Percentiles rank a stretch among this genome's conserved stretches.
These are phyloP conservation scores for Annulohypoxylon bovei DNA, from an alignment of 495 filamentous ascomycete species.

Conservation along the genomic window DNA sequence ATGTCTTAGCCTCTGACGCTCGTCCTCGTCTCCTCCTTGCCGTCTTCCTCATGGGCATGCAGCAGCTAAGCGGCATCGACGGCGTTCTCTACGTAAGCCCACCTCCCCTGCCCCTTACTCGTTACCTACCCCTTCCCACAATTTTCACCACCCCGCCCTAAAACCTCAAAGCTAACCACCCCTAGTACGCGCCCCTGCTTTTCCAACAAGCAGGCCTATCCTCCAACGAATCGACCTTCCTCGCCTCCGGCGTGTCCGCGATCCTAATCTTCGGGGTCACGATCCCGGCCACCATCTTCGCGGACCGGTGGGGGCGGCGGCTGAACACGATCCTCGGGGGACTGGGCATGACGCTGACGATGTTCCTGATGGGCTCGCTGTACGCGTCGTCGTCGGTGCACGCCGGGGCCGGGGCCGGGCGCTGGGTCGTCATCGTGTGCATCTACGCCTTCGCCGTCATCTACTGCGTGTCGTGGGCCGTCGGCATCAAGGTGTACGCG, in stretches of 20 bases:
- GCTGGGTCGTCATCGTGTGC: slow-evolving; percentile 65
- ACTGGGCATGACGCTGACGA: slow-evolving; percentile 47
- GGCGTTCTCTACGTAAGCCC: slow-evolving; percentile 63
- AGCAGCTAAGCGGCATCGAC: slow-evolving; percentile 63
- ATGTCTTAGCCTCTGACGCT: slow-evolving; percentile 35
- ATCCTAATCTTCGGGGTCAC: slow-evolving; percentile 60
- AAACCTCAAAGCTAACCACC: neutral
- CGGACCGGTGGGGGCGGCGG: slow-evolving; percentile 71
- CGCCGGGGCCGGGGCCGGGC: slow-evolving; percentile 52
- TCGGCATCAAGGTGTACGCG: slow-evolving; percentile 63
- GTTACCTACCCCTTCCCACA: too few relatives aligned
- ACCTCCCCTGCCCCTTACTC: neutral
- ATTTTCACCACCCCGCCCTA: neutral
- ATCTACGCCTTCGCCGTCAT: slow-evolving; percentile 57
- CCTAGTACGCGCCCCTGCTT: slow-evolving; percentile 62
- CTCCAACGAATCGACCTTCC: slow-evolving; percentile 55
- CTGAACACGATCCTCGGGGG: slow-evolving; percentile 66
- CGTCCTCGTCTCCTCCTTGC: slow-evolving; percentile 39
- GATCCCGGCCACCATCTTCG: slow-evolving; percentile 62
- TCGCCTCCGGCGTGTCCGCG: slow-evolving; percentile 63
- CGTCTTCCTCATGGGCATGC: slow-evolving; percentile 56
- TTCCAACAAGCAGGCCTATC: slow-evolving; percentile 63
- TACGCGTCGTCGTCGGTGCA: slow-evolving; percentile 63
- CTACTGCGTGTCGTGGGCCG: slow-evolving; percentile 60
- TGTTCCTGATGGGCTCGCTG: slow-evolving; percentile 54